Evolutionary conservation across 352 stramenopile species (phyloP), one percentile per base, ranked within the genome.

Genomic region (Pythium dissimile): DNA sequence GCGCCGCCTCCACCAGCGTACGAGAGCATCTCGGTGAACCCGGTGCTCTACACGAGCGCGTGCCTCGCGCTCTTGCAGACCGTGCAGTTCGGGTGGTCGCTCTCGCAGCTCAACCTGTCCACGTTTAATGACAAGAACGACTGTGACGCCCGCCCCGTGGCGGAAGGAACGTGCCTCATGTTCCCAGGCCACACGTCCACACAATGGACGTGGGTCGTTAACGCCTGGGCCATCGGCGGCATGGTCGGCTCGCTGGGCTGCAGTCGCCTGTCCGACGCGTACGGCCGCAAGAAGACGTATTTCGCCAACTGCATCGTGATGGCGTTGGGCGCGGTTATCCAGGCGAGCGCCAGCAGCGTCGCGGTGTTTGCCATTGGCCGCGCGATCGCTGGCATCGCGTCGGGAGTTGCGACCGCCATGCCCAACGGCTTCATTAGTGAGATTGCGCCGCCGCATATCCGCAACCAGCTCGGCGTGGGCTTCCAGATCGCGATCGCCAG

Each of bases 71-170:
- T 80, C 21, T 60, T 83, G 16, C 63, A 80, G 20, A 57, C 71
- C 15, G 70, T 81, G 46, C 76, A 88, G 45, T 76, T 70, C 37
- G 77, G 77, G 51, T 88, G 77, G 77, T 73, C 67, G 23, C 67
- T 75, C 5, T 76, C 73, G 18, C 72, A 88, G 53, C 55, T 86
- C 39, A 85, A 84, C 37, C 37, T 80, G 27, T 68, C 67, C 1
- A 66, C 74, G 21, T 86, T 80, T 45, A 69, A 76, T 51, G 62
- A 78, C 50, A 68, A 64, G 16, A 47, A 48, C 10, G 64, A 64
- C 32, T 88, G 77, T 35, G 47, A 72, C 30, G 73, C 68, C 1
- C 68, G 62, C 16, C 77, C 75, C 8, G 67, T 86, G 1, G 52
- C 41, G 8, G 20, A 46, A 12, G 73, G 65, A 35, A 76, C 65